Conservation (phyloP, 1,284 basidiomycete species). For the Chalciporus piperatoides region DNA sequence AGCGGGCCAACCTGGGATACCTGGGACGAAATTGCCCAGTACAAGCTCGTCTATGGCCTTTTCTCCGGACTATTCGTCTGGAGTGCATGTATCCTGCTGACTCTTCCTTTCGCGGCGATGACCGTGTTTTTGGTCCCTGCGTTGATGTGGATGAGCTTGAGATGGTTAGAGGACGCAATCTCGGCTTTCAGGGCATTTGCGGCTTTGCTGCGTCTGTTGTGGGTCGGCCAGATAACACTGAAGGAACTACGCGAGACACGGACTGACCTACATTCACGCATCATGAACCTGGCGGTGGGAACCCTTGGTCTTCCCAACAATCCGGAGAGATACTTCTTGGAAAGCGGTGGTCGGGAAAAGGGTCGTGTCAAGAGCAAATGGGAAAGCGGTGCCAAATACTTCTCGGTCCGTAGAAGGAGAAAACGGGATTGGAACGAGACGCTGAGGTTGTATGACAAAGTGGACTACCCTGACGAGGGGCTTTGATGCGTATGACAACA, state of each 20-base stretch:
- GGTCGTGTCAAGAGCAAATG: slow-evolving; percentile 62
- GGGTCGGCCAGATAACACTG: slow-evolving; percentile 57
- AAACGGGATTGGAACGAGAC: slow-evolving; percentile 90
- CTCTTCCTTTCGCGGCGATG: slow-evolving; percentile 56
- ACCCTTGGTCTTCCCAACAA: slow-evolving; percentile 62
- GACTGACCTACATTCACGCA: slow-evolving; percentile 52
- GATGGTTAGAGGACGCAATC: slow-evolving; percentile 83
- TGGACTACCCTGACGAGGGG: slow-evolving; percentile 35
- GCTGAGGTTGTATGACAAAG: slow-evolving; percentile 71
- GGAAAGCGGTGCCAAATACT: slow-evolving; percentile 70
- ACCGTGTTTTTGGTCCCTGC: slow-evolving; percentile 60
- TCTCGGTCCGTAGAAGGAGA: slow-evolving; percentile 70
- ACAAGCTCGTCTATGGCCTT: slow-evolving; percentile 81
- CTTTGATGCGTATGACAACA: slow-evolving; percentile 9
- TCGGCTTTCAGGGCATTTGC: slow-evolving; percentile 70
- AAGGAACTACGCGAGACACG: slow-evolving; percentile 51
- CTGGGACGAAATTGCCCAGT: slow-evolving; percentile 85
- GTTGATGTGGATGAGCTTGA: slow-evolving; percentile 81
- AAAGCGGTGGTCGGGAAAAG: slow-evolving; percentile 58
- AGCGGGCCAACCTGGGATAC: slow-evolving; percentile 78
- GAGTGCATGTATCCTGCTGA: slow-evolving; percentile 48
- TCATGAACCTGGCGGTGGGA: slow-evolving; percentile 61
- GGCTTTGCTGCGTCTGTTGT: slow-evolving; percentile 58
- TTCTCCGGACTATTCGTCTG: slow-evolving; percentile 68
- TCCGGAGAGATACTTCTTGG: slow-evolving; percentile 61